Percentiles rank a stretch among this genome's conserved stretches.
These are phyloP conservation scores for Colletotrichum tropicale DNA, from an alignment of 2,329 filamentous ascomycete species.

Conservation along the genomic window DNA sequence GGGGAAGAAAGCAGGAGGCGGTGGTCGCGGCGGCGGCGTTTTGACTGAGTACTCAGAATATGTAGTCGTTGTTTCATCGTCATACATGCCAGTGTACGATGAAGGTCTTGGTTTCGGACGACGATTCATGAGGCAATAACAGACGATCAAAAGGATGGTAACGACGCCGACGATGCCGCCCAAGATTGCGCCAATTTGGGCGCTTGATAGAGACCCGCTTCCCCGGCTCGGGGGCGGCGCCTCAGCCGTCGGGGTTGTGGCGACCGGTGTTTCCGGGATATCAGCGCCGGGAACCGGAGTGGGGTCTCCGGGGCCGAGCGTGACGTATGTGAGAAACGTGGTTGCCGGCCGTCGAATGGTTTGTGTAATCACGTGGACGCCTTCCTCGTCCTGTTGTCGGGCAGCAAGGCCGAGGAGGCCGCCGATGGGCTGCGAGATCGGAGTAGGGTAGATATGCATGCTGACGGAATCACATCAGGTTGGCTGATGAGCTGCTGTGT, in stretches of 20 bases:
- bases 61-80: not conserved
- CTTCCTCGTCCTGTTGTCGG: constrained; percentile 2
- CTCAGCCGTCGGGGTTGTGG: not conserved
- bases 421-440: not conserved
- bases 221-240: constrained; percentile 7
- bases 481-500: not conserved
- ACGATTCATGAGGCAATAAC: constrained; percentile 31
- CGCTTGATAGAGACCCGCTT: constrained; percentile 31
- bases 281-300: constrained; percentile 15
- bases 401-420: not conserved
- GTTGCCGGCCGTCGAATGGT: constrained; percentile 36
- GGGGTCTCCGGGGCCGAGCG: constrained; percentile 24
- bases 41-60: not conserved
- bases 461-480: constrained; percentile 4
- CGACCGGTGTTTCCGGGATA: constrained; percentile 16
- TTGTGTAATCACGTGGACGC: constrained; percentile 35
- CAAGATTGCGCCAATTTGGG: constrained; percentile 45
- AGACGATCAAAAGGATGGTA: constrained; percentile 34
- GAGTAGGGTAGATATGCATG: constrained; percentile 8
- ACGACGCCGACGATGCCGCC: constrained; percentile 42
- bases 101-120: not conserved
- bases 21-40: not conserved
- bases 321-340: constrained; percentile 41
- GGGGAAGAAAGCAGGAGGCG: not conserved
- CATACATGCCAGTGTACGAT: not conserved